Evolutionary conservation across 768 basidiomycete species (phyloP).

Genomic region (Leccinum variicolor): DNA sequence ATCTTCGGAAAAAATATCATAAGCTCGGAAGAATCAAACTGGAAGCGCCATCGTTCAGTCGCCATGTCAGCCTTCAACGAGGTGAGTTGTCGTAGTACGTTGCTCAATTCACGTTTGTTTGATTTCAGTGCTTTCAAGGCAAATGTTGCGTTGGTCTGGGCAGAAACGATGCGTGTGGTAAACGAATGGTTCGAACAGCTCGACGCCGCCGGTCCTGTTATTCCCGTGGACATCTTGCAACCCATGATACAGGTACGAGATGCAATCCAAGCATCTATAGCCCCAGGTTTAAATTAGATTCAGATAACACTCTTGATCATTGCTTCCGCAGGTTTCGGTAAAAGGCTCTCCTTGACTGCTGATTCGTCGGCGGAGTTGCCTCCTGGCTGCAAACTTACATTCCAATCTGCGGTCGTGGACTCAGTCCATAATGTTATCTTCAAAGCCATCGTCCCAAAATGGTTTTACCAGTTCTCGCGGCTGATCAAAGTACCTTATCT

Average conservation of each 20-base stretch:
- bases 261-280: background rate
- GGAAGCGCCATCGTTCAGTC: conserved; percentile 45
- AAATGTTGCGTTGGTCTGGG: conserved; percentile 49
- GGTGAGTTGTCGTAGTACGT: conserved; percentile 19
- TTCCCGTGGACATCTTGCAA: conserved; percentile 16
- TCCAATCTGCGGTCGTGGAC: conserved; percentile 33
- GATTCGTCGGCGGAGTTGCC: conserved; percentile 25
- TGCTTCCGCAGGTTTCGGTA: conserved; percentile 41
- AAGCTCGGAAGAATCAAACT: conserved; percentile 40
- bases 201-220: conserved; percentile 20
- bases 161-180: conserved; percentile 37
- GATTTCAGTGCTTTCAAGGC: conserved; percentile 25
- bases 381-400: conserved; percentile 33
- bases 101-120: background rate
- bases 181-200: conserved; percentile 43
- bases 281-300: background rate
- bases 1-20: conserved; percentile 48
- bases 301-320: conserved; percentile 39
- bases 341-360: conserved; percentile 31
- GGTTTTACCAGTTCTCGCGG: conserved; percentile 26
- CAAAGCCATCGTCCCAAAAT: conserved; percentile 33
- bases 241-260: conserved; percentile 14
- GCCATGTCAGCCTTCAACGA: conserved; percentile 52
- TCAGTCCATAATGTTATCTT: conserved; percentile 23
- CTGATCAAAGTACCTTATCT: conserved; percentile 34